These are phyloP conservation scores for Penstemon newberryi DNA, from an alignment of 257 asterid genomes.

Conservation along the genomic window DNA sequence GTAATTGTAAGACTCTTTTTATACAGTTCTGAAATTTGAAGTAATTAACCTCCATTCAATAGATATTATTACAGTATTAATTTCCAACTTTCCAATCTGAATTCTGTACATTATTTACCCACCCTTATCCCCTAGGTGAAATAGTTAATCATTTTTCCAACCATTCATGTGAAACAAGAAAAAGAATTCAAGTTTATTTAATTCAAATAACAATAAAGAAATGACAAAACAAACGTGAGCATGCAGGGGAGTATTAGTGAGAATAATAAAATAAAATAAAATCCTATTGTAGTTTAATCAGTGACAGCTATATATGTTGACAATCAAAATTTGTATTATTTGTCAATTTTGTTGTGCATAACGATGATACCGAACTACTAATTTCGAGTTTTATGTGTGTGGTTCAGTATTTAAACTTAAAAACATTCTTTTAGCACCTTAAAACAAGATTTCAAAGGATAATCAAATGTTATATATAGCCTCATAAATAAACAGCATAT, in stretches of 20 bases:
- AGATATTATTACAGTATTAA: no score
- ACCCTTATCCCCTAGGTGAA: neutral
- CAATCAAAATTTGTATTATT: neutral
- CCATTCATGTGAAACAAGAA: neutral
- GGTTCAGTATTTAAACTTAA: neutral
- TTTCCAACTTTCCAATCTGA: neutral
- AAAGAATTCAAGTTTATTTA: neutral
- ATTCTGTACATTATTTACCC: neutral
- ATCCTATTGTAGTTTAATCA: neutral
- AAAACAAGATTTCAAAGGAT: neutral
- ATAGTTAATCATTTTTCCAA: neutral
- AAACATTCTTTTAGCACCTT: neutral
- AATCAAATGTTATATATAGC: neutral
- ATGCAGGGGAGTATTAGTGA: neutral
- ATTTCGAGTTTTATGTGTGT: neutral
- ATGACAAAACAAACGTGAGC: neutral
- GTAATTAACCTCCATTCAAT: no score
- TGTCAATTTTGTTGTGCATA: slow-evolving; percentile 7
- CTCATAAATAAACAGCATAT: no score
- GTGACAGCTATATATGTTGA: slow-evolving; percentile 7
- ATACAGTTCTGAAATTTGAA: no score
- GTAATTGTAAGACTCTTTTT: no score
- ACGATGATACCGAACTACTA: neutral
- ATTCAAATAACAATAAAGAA: neutral
- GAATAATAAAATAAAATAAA: no score